phyloP scores from a whole-genome alignment of 2,329 filamentous ascomycete species.

The Verticillium zaregamsianum region DNA sequence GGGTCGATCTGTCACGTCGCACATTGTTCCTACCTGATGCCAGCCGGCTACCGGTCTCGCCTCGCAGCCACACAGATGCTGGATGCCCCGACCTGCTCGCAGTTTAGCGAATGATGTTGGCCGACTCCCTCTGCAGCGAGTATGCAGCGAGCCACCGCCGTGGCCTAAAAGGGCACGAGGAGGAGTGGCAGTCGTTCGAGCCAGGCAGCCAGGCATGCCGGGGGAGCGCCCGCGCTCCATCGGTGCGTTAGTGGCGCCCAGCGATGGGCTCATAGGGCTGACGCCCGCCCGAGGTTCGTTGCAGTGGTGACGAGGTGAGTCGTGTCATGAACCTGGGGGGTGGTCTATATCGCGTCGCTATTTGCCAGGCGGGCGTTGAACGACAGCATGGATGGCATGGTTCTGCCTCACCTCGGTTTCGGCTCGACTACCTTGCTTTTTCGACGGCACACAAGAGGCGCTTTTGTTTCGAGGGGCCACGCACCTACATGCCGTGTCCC shows the following conservation, averaged over 20 bases:
- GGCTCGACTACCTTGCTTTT: neutral
- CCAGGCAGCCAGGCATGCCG: neutral
- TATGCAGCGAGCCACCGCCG: too few species aligned
- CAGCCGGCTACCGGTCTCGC: neutral
- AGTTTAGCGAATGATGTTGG: neutral
- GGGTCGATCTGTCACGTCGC: neutral
- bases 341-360: neutral
- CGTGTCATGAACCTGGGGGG: neutral
- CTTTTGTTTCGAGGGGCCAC: neutral
- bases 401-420: neutral
- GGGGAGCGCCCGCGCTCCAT: neutral
- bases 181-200: neutral
- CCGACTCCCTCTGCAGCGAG: neutral
- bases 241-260: neutral
- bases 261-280: neutral
- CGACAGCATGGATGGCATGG: neutral
- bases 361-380: neutral
- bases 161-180: too few species aligned
- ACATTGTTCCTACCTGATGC: neutral
- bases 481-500: neutral
- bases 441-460: neutral
- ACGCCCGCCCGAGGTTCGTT: neutral
- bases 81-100: neutral
- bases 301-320: neutral
- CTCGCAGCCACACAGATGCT: neutral